A percentile compares a stretch with the other conserved stretches of the same genome.
phyloP scores from a whole-genome alignment of 768 basidiomycete species.

The Leccinum boreale region DNA sequence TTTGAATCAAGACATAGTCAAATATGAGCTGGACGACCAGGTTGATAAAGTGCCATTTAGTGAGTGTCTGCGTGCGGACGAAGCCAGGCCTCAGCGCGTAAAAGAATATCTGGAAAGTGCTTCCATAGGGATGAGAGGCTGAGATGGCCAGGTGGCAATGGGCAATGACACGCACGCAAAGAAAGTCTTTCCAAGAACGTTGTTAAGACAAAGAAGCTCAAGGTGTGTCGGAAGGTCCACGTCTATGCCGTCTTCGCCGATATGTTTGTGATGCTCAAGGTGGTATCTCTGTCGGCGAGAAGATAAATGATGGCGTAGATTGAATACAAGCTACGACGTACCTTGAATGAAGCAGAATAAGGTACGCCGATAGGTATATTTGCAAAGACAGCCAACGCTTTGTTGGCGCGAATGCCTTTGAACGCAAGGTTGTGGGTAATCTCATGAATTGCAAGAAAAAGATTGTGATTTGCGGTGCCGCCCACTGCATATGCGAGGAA shows the following conservation, averaged over 20 bases:
- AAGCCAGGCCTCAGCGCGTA: constrained; percentile 96
- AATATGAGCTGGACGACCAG: constrained; percentile 64
- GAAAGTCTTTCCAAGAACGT: constrained; percentile 96
- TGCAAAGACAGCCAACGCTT: constrained; percentile 82
- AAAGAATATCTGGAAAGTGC: constrained; percentile 97
- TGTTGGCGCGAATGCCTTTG: constrained; percentile 76
- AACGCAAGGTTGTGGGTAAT: constrained; percentile 98
- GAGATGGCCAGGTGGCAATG: not conserved
- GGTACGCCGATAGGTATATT: constrained; percentile 95
- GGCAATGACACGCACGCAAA: constrained; percentile 66
- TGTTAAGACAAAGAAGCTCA: constrained; percentile 85
- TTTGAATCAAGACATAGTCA: constrained; percentile 61
- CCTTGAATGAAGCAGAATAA: constrained; percentile 95
- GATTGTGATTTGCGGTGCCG: constrained; percentile 95
- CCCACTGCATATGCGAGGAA: constrained; percentile 81
- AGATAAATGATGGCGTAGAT: constrained; percentile 2
- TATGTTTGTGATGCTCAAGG: constrained; percentile 92
- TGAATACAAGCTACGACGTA: constrained; percentile 23
- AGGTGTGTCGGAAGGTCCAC: constrained; percentile 88
- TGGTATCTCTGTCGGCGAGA: constrained; percentile 67
- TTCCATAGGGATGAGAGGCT: constrained; percentile 30
- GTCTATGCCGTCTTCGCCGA: constrained; percentile 95
- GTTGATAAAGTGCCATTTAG: constrained; percentile 84
- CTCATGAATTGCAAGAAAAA: constrained; percentile 97
- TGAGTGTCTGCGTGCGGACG: constrained; percentile 77